These are phyloP conservation scores for Theobroma cacao DNA, from an alignment of 345 rosid genomes.

Conservation along the genomic window DNA sequence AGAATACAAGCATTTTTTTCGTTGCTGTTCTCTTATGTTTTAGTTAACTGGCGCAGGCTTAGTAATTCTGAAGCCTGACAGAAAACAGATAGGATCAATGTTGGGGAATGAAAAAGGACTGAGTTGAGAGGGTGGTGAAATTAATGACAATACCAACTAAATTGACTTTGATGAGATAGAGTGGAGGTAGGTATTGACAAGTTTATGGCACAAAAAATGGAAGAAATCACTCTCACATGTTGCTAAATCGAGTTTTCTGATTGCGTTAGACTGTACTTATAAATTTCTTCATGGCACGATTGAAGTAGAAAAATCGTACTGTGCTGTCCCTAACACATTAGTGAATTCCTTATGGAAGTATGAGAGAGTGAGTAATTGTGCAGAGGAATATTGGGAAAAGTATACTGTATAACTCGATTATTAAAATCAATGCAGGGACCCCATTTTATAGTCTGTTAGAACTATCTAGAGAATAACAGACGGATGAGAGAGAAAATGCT, in stretches of 20 bases:
- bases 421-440: too few relatives aligned
- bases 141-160: background rate
- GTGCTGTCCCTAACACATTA: background rate
- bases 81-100: background rate
- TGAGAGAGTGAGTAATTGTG: too few relatives aligned
- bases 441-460: too few relatives aligned
- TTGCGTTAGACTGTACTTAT: background rate
- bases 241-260: background rate
- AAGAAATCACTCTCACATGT: background rate
- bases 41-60: background rate
- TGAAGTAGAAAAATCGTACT: background rate
- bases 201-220: background rate
- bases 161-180: background rate
- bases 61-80: background rate
- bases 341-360: too few relatives aligned
- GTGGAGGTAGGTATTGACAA: background rate
- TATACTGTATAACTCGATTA: too few relatives aligned
- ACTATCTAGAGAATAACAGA: too few relatives aligned
- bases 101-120: background rate
- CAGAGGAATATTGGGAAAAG: too few relatives aligned
- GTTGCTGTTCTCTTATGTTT: background rate
- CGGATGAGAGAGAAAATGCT: too few relatives aligned
- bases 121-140: background rate
- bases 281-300: background rate
- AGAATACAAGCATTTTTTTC: constrained; percentile 8